Evolutionary conservation across 257 asterid species (phyloP).

Genomic region (Phtheirospermum japonicum): DNA sequence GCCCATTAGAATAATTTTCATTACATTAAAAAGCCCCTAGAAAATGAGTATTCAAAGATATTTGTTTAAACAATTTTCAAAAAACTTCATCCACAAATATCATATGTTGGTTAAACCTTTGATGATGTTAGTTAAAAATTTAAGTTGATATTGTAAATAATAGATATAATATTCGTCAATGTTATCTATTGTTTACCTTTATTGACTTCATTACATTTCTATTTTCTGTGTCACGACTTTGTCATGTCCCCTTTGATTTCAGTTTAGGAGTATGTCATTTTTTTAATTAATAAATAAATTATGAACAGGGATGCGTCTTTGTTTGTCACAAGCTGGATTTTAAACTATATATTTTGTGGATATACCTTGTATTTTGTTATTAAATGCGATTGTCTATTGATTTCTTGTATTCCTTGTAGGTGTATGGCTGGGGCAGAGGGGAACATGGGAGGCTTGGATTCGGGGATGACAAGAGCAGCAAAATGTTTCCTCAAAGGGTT

Average conservation of each 20-base stretch:
- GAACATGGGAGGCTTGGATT: constrained; percentile 99
- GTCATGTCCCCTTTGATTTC: background rate
- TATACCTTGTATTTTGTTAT: background rate
- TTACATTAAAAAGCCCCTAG: background rate
- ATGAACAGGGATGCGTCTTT: background rate
- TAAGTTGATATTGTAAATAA: too few relatives aligned
- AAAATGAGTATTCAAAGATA: constrained; percentile 1
- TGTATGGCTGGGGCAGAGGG: constrained; percentile 98
- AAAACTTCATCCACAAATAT: background rate
- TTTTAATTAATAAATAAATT: background rate
- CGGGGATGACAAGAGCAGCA: constrained; percentile 99
- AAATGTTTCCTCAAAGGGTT: constrained; percentile 98
- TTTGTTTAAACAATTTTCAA: background rate
- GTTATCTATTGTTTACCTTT: background rate
- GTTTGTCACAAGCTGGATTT: constrained; percentile 3
- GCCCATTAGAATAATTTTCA: background rate
- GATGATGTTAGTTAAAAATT: background rate
- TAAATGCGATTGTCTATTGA: background rate
- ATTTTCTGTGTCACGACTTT: background rate
- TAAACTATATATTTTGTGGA: background rate
- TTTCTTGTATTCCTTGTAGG: constrained; percentile 43
- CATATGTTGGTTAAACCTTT: background rate
- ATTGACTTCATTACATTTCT: background rate
- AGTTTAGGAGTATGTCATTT: background rate
- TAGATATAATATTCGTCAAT: too few relatives aligned